These are phyloP conservation scores for Mycogone perniciosa DNA, from an alignment of 2,329 filamentous ascomycete species.

Conservation along the genomic window DNA sequence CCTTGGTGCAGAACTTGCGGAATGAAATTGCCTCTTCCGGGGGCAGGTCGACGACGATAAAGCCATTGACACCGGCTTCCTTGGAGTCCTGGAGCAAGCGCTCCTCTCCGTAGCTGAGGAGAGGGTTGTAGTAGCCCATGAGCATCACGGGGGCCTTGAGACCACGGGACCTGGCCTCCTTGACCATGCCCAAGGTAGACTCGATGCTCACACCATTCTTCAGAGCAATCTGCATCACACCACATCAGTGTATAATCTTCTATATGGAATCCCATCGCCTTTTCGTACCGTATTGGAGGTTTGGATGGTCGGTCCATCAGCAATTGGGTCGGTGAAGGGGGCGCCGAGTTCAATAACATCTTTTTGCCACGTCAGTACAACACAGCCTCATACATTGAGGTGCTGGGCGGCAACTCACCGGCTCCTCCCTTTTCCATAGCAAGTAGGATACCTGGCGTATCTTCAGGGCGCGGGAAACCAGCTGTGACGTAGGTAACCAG, in stretches of 20 bases:
- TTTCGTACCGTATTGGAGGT: constrained; percentile 73
- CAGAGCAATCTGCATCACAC: constrained; percentile 54
- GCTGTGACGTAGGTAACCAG: constrained; percentile 96
- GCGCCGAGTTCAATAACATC: constrained; percentile 94
- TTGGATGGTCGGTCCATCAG: constrained; percentile 95
- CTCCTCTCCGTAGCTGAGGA: constrained; percentile 92
- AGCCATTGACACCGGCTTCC: constrained; percentile 83
- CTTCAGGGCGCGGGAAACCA: constrained; percentile 76
- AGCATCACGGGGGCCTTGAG: constrained; percentile 78
- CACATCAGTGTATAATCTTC: not conserved
- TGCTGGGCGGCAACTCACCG: constrained; percentile 45
- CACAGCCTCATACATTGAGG: not conserved
- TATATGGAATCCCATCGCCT: not conserved
- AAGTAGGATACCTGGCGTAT: constrained; percentile 77
- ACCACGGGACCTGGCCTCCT: constrained; percentile 69
- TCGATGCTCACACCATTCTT: constrained; percentile 81
- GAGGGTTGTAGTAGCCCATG: constrained; percentile 99
- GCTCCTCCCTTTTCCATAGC: constrained; percentile 89
- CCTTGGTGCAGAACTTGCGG: constrained; percentile 72
- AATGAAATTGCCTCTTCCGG: constrained; percentile 94
- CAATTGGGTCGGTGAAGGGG: constrained; percentile 96
- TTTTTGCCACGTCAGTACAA: constrained; percentile 12
- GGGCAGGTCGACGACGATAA: constrained; percentile 92
- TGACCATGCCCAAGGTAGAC: constrained; percentile 75
- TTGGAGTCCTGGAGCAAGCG: constrained; percentile 77